Evolutionary conservation across 768 basidiomycete genomes (phyloP), one percentile per base, ranked within the genome.

Genomic region (Pleurotus giganteus): DNA sequence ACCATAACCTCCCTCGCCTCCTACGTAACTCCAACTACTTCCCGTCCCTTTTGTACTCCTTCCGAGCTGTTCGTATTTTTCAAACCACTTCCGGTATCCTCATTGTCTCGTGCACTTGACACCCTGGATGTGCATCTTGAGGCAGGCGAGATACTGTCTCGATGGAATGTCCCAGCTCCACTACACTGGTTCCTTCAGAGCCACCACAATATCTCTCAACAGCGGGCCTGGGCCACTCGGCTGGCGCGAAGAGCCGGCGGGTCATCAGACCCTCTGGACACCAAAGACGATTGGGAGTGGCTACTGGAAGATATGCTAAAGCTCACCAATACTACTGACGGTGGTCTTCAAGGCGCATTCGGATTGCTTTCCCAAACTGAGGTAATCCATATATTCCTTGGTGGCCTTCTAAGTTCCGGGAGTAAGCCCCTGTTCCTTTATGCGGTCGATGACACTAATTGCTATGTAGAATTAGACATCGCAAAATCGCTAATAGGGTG

Each of bases 71-170:
- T 89, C 56, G 60, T 87, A 2, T 95, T 94, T 74, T 94, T 97
- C 75, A 78, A 82, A 54, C 88, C 91, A 1, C 76, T 98, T 4
- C 84, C 89, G 0, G 69, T 86, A 17, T 70, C 82, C 2, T 83
- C 89, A 1, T 75, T 98, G 6, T 95, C 94, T 0, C 81, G 83
- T 50, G 85, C 87, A 4, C 81, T 99, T 36, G 96, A 99, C 66
- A 84, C 94, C 47, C 79, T 98, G 49, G 96, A 98, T 69, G 83
- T 96, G 1, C 96, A 98, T 68, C 80, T 99, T 11, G 92, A 97
- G 64, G 89, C 90, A 0, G 95, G 92, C 19, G 96, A 98, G 69
- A 91, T 94, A 41, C 74, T 99, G 15, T 81, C 90, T 2, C 80
- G 92, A 26, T 99, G 95, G 94, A 81, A 80, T 61, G 89, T 89